Evolutionary conservation across 192 early-diverging fungal genomes (phyloP).

Genomic region (Backusella tarrabulga): DNA sequence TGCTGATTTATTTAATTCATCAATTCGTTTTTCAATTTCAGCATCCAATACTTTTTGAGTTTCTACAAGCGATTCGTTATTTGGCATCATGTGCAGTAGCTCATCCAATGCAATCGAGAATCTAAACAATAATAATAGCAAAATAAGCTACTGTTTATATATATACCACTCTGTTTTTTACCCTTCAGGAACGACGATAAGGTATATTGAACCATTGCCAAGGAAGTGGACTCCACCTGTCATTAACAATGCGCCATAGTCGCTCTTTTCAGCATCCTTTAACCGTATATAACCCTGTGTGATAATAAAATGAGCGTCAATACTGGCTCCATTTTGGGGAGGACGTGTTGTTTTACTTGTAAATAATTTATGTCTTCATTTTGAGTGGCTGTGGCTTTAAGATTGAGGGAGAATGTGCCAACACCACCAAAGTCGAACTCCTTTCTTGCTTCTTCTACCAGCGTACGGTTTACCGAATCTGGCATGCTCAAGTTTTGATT

Average conservation of each 20-base stretch:
- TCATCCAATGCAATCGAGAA: slow-evolving; percentile 33
- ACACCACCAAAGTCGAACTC: slow-evolving; percentile 19
- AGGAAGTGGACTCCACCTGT: slow-evolving; percentile 53
- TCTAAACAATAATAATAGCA: background rate
- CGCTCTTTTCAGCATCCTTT: slow-evolving; percentile 45
- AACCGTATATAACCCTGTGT: slow-evolving; percentile 46
- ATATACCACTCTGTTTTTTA: slow-evolving; percentile 6
- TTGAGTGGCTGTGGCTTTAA: slow-evolving; percentile 35
- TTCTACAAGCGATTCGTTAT: slow-evolving; percentile 31
- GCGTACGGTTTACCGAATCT: slow-evolving; percentile 9
- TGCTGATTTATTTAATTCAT: slow-evolving; percentile 29
- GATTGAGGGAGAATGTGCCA: slow-evolving; percentile 33
- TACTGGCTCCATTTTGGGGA: background rate
- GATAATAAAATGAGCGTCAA: background rate
- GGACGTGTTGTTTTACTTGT: slow-evolving; percentile 29
- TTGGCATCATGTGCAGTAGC: slow-evolving; percentile 47
- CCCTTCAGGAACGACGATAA: slow-evolving; percentile 47
- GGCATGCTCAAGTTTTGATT: slow-evolving; percentile 17
- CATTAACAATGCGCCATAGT: slow-evolving; percentile 42
- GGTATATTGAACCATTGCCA: slow-evolving; percentile 50
- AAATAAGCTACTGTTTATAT: too few relatives aligned
- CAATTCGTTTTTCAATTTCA: slow-evolving; percentile 38
- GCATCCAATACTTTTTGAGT: slow-evolving; percentile 34
- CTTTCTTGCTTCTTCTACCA: slow-evolving; percentile 18
- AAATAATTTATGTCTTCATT: slow-evolving; percentile 46